Evolutionary conservation across 176 grass and related monocot species (phyloP), one percentile per base, ranked within the genome.

Genomic region (Lolium multiflorum): DNA sequence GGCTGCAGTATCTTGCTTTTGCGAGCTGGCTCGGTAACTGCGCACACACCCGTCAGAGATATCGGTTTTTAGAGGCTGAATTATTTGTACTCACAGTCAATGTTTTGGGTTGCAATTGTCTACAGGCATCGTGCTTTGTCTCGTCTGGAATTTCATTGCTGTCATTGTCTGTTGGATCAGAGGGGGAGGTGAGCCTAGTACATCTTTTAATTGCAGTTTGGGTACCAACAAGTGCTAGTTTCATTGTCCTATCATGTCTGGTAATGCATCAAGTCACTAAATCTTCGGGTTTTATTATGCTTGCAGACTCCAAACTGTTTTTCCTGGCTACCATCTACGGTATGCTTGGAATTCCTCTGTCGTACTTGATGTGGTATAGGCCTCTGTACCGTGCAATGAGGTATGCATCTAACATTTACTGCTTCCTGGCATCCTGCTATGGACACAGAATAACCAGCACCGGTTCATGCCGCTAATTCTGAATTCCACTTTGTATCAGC

Each of bases 311-410:
- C 25, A 97, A 95, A 84, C 88, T 93, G n/a, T 97, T 97, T 88
- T 95, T 97, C 78, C 87, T 97, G 81, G 95, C 95, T 43, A 85
- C 88, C 44, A 97, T 97, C 73, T 97, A 97, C 52, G 95, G 92
- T 76, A 93, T 95, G 86, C 82, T 95, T 82, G 95, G 95, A 74
- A 88, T 91, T 49, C 95, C 95, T 83, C 50, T 97, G 71, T 95
- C 95, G 0, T 97, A 97, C 86, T 86, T 97, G 89, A 90, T 97
- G 76, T 97, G 95, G 95, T 97, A 97, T 75, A 89, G 95, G 52
- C 95, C 92, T 82, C 89, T 97, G 4, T 97, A 97, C 84, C 95
- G 87, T 59, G 94, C 94, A 71, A 94, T 97, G 95, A 97, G 95
- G 95, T 97, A 89, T 47, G 51, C 20, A 5, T 7, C 59, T 65